These are phyloP conservation scores for Cyclostephanos invisitatus DNA, from an alignment of 108 stramenopile species.

Conservation along the genomic window DNA sequence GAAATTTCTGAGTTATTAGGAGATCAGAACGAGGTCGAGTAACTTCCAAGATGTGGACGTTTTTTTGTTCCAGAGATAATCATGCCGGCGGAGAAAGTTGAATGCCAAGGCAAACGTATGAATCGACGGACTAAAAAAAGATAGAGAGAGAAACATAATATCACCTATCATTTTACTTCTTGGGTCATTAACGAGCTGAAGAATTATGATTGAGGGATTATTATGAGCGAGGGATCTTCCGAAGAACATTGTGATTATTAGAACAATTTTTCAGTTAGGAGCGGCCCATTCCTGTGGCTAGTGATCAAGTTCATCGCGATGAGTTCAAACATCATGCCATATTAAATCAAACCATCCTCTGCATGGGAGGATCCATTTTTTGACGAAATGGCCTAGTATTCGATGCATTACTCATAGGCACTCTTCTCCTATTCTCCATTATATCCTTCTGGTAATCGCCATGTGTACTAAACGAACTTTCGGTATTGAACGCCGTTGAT, in stretches of 20 bases:
- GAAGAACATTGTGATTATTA: too few species aligned
- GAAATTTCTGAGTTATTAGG: not conserved
- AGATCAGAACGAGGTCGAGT: not conserved
- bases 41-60: not conserved
- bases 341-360: too few species aligned
- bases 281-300: too few species aligned
- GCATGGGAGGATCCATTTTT: too few species aligned
- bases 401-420: not conserved
- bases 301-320: too few species aligned
- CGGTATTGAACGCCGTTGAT: conserved; percentile 17
- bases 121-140: not conserved
- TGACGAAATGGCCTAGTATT: too few species aligned
- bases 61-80: not conserved
- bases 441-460: not conserved
- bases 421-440: not conserved
- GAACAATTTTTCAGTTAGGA: too few species aligned
- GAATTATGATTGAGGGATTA: too few species aligned
- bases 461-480: conserved; percentile 3
- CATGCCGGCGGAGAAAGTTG: not conserved
- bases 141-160: not conserved
- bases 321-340: too few species aligned
- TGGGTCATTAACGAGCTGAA: too few species aligned
- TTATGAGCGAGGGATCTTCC: too few species aligned
- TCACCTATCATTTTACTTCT: too few species aligned
- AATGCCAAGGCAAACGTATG: not conserved